Evolutionary conservation across 306 rosid genomes (phyloP).

Genomic region (Carpinus fangiana): DNA sequence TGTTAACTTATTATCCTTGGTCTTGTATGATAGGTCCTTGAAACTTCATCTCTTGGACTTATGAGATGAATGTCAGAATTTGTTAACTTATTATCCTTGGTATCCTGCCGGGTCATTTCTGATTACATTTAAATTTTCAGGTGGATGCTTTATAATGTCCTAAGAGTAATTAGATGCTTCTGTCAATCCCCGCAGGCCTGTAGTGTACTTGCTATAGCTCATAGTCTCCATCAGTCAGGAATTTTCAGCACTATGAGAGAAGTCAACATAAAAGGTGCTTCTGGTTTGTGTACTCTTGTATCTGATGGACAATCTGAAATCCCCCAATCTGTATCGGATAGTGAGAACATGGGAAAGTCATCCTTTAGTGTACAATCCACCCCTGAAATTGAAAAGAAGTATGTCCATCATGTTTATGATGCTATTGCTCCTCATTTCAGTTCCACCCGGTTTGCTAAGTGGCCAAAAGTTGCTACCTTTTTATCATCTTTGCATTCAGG

Average conservation of each 20-base stretch:
- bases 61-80: background rate
- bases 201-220: constrained; percentile 27
- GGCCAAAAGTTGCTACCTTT: constrained; percentile 92
- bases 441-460: constrained; percentile 83
- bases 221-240: constrained; percentile 32
- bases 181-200: constrained; percentile 18
- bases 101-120: constrained; percentile 36
- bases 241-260: constrained; percentile 53
- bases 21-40: background rate
- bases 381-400: constrained; percentile 93
- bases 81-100: background rate
- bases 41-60: too few species aligned
- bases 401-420: constrained; percentile 82
- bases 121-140: constrained; percentile 3
- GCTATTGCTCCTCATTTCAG: constrained; percentile 97
- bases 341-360: constrained; percentile 28
- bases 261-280: constrained; percentile 41
- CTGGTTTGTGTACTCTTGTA: constrained; percentile 29
- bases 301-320: constrained; percentile 40
- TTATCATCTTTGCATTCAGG: constrained; percentile 68
- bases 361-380: constrained; percentile 53
- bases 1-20: background rate
- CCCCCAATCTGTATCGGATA: constrained; percentile 29
- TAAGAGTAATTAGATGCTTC: constrained; percentile 35
- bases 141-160: constrained; percentile 31